Conservation (phyloP, 352 stramenopile genomes). For the Discostella stelligera region DNA sequence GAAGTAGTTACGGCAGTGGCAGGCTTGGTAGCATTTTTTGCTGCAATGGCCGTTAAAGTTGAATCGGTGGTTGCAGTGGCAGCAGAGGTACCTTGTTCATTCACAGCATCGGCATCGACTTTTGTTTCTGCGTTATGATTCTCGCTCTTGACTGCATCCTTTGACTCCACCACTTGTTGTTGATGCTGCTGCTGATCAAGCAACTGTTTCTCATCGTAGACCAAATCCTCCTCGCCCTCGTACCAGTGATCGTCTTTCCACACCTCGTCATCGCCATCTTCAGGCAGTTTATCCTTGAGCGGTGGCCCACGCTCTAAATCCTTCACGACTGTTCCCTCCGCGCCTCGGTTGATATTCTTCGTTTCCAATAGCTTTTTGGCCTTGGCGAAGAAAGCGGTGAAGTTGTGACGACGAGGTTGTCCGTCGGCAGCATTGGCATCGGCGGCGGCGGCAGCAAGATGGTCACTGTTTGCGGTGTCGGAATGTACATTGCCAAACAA, state of each 20-base stretch:
- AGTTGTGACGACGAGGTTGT: neutral
- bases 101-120: neutral
- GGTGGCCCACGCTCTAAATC: conserved; percentile 34
- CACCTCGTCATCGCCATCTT: conserved; percentile 15
- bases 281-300: conserved; percentile 13
- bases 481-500: neutral
- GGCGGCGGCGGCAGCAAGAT: neutral
- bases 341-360: neutral
- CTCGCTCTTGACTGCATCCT: neutral
- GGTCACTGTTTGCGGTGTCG: neutral
- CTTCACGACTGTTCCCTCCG: conserved; percentile 21
- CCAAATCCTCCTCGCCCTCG: conserved; percentile 6
- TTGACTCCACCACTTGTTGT: neutral
- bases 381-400: neutral
- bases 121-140: neutral
- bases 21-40: neutral
- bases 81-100: neutral
- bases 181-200: neutral
- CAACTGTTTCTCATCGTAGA: conserved; percentile 13
- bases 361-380: neutral
- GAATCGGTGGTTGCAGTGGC: too few relatives aligned
- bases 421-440: neutral
- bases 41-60: neutral
- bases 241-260: conserved; percentile 12
- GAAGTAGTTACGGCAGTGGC: neutral